Conservation (phyloP, 1,284 basidiomycete species). For the Cystobasidiaceae sp. region DNA sequence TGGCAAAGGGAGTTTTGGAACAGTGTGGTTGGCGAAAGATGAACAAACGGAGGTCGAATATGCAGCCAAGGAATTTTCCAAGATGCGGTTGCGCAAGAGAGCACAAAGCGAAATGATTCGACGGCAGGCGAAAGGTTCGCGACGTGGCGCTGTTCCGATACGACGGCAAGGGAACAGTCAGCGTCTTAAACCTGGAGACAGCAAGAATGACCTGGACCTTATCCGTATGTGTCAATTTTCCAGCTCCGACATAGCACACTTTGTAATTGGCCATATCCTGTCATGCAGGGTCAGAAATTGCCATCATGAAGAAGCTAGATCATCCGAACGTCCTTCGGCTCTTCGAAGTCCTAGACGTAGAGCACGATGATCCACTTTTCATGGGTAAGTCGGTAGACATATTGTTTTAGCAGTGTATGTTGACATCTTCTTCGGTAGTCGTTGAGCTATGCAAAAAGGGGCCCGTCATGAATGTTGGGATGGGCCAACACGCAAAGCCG, state of each 20-base stretch:
- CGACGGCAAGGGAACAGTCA: background rate
- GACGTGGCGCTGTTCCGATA: conserved; percentile 19
- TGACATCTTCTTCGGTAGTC: conserved; percentile 37
- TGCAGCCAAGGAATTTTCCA: conserved; percentile 43
- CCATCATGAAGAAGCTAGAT: conserved; percentile 43
- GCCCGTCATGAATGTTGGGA: conserved; percentile 50
- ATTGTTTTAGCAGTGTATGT: background rate
- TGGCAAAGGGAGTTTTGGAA: conserved; percentile 41
- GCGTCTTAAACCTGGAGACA: conserved; percentile 23
- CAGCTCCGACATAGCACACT: background rate
- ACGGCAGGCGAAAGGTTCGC: conserved; percentile 10
- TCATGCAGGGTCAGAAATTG: conserved; percentile 38
- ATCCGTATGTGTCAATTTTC: background rate
- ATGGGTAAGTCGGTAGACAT: conserved; percentile 47
- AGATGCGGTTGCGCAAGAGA: conserved; percentile 35
- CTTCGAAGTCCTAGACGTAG: conserved; percentile 56
- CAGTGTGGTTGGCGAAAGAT: conserved; percentile 39
- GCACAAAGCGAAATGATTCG: conserved; percentile 29
- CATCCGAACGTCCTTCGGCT: conserved; percentile 50
- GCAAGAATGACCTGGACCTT: conserved; percentile 21
- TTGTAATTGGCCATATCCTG: background rate
- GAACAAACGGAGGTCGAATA: conserved; percentile 38
- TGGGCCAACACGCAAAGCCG: conserved; percentile 42
- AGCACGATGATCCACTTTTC: conserved; percentile 52
- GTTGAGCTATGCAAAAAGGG: conserved; percentile 53